Conservation (phyloP, 2,329 filamentous ascomycete species). For the Blumeria graminis region DNA sequence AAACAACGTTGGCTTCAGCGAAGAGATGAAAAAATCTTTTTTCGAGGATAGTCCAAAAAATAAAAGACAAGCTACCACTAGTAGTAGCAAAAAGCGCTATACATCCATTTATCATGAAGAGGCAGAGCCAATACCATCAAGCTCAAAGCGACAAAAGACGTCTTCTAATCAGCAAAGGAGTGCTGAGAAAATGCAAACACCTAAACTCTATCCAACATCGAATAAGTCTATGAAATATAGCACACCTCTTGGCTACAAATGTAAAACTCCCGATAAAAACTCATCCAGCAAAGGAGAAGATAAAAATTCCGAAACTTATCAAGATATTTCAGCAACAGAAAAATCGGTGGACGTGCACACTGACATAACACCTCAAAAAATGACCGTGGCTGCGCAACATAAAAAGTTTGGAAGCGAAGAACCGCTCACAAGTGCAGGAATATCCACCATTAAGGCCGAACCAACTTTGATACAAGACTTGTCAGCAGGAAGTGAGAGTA, state of each 20-base stretch:
- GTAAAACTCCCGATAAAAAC: not conserved
- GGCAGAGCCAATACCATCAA: conserved; percentile 4
- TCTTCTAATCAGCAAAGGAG: conserved; percentile 8
- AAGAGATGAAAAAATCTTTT: not conserved
- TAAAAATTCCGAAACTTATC: not conserved
- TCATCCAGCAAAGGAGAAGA: not conserved
- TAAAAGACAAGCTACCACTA: not conserved
- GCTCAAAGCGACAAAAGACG: conserved; percentile 10
- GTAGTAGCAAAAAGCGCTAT: not conserved
- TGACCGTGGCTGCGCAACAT: conserved; percentile 3
- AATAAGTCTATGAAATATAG: not conserved
- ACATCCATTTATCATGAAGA: conserved; percentile 4
- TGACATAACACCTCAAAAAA: not conserved
- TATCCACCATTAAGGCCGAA: not conserved
- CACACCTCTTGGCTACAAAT: not conserved
- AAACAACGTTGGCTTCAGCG: not conserved
- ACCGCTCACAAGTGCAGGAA: not conserved
- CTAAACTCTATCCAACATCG: conserved; percentile 5
- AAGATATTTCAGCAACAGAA: no score
- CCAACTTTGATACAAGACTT: not conserved
- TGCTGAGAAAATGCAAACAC: conserved; percentile 2
- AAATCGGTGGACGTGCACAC: no score
- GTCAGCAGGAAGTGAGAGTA: conserved; percentile 1
- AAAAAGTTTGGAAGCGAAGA: conserved; percentile 6
- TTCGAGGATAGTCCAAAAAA: not conserved